Base-by-base conservation (phyloP, 75 land plant species). In the Pinus albicaulis region DNA sequence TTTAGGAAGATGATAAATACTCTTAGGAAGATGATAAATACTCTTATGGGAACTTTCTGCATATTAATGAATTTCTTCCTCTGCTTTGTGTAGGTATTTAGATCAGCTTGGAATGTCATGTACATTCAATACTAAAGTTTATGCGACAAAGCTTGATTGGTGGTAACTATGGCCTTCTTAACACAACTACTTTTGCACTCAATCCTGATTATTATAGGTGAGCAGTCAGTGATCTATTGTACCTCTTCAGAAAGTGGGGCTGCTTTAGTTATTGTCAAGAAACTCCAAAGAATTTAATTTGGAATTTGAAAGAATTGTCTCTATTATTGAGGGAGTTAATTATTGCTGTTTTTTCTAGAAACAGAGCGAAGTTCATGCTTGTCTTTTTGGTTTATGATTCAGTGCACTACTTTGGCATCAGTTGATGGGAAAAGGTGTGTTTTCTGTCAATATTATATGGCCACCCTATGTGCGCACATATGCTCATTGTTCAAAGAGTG, bases 331-430 rank as follows among this genome's bases (percentile, higher is more conserved):
- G 31, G 1, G 31, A 31, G 31, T 31, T 1, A 31, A 31, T 31
- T 31, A 31, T 31, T 31, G 2, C 1, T 31, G 31, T n/a, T 31
- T 31, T 31, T 1, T 31, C 31, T 31, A 1, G 31, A 31, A 31
- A 31, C 31, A 31, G 2, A 0, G 31, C 2, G 7, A 31, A 28
- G 4, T 20, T 28, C 34, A 62, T 22, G 38, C 14, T 41, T 26
- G 63, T 74, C 12, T 31, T 31, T 31, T 2, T 31, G 31, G 31
- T 31, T 31, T 31, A 31, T 31, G 31, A 31, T 31, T 31, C 93
- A 93, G 98, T 76, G 96, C 98, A 62, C 91, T 95, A n/a, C 81
- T 95, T 44, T 95, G 98, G 98, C 89, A 88, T 41, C 85, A 86
- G 23, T 73, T 95, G 59, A 95, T 95, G 98, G 98, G 96, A 48